Base-by-base conservation (phyloP, 1,284 basidiomycete species). In the Cryptococcus floricola region DNA sequence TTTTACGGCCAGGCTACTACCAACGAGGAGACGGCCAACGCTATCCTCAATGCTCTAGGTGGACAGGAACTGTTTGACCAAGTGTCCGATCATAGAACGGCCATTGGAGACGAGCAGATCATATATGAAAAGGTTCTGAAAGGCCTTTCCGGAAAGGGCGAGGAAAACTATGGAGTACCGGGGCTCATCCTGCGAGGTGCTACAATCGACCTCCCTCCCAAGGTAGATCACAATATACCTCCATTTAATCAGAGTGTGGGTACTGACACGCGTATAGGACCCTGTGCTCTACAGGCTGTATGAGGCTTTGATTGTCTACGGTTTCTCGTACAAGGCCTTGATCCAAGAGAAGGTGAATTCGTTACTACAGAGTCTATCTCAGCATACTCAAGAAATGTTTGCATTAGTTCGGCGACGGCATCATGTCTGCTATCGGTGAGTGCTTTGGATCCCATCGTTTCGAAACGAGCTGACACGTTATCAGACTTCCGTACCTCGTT, bases 1-100 rank as follows among this genome's bases (percentile, higher is more conserved):
- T 90, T 93, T 77, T 92, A 90, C 65, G 90, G 87, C 8, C 89
- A 91, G 84, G 89, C 89, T 0, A 89, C 88, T 27, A 73, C 86
- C 13, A 71, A 81, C 31, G 78, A 72, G 13, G 80, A 81, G 48
- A 71, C 89, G 7, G 86, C 87, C 25, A 73, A 79, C 7, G 82
- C 85, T 48, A 89, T 87, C 84, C 87, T 81, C 79, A 86, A 88
- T 18, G 82, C 84, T 57, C 84, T 89, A 57, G 85, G 85, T 1
- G 48, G 53, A 12, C 46, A 56, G 5, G 10, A 25, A n/a, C 45
- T 47, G 19, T 18, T 57, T 6, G 27, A 25, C 12, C 39, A 18
- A 5, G 48, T 61, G n/a, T 55, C 61, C 27, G 38, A 49, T 27
- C 48, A 56, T 41, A 46, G 38, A 31, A 39, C 37, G 10, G 19